Evolutionary conservation across 2,329 filamentous ascomycete genomes (phyloP).

Genomic region (Microsporum ferrugineum): DNA sequence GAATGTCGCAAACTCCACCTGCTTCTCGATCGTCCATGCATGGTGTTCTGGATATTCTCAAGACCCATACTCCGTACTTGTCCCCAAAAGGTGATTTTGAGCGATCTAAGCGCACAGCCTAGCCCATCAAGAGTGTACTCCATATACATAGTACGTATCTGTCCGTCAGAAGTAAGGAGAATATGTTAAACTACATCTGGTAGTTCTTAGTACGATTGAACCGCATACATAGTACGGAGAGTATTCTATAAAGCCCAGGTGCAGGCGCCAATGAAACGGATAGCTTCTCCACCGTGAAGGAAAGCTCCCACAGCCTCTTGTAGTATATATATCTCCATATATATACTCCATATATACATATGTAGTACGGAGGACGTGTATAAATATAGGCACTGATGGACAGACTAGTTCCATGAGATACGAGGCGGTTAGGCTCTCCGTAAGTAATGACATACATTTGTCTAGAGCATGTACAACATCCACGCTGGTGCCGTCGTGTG

Average conservation of each 20-base stretch:
- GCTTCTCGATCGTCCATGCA: background rate
- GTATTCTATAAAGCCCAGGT: background rate
- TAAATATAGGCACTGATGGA: background rate
- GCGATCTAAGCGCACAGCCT: background rate
- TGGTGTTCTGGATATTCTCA: background rate
- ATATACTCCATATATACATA: background rate
- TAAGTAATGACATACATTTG: constrained; percentile 1
- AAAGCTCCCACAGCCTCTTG: background rate
- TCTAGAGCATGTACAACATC: constrained; percentile 2
- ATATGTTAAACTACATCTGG: background rate
- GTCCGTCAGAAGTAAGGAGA: too few relatives aligned
- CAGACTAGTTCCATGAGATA: background rate
- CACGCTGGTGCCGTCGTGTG: background rate
- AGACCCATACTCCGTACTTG: background rate
- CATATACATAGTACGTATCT: background rate
- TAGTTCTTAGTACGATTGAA: background rate
- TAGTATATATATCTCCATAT: background rate
- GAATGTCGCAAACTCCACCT: background rate
- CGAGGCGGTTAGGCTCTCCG: constrained; percentile 1
- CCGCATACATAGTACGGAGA: background rate
- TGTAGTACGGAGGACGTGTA: background rate
- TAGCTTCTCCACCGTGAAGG: background rate
- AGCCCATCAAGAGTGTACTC: background rate
- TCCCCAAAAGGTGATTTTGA: background rate
- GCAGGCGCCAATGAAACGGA: background rate